These are phyloP conservation scores for Penicillium canariense DNA, from an alignment of 495 filamentous ascomycete genomes.

Conservation along the genomic window DNA sequence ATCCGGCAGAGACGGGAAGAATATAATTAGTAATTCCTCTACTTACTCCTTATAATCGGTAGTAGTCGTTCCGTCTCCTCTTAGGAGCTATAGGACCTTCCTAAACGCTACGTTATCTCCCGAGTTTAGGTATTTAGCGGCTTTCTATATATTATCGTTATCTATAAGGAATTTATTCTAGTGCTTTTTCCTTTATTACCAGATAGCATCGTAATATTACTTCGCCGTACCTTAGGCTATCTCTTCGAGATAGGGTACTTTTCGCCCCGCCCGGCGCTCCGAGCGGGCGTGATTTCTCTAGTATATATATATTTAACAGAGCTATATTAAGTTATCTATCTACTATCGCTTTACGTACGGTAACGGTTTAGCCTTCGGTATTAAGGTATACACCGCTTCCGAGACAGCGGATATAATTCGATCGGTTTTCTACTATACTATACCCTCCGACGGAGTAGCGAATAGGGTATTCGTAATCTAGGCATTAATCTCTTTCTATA, in stretches of 20 bases:
- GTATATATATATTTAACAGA: conserved; percentile 11
- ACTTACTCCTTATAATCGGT: conserved; percentile 17
- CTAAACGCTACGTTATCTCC: conserved; percentile 7
- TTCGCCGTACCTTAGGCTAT: conserved; percentile 10
- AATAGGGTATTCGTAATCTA: conserved; percentile 16
- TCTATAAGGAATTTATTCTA: conserved; percentile 27
- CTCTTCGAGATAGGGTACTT: conserved; percentile 18
- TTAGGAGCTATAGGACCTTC: conserved; percentile 17
- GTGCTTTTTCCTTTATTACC: conserved; percentile 27
- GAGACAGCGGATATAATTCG: conserved; percentile 13
- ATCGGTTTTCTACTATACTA: conserved; percentile 22
- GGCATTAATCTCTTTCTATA: conserved; percentile 28
- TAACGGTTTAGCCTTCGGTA: conserved; percentile 16
- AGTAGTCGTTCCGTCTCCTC: conserved; percentile 11
- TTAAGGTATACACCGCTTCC: conserved; percentile 6
- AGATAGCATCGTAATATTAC: conserved; percentile 16
- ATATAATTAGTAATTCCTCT: conserved; percentile 22
- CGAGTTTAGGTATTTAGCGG: conserved; percentile 22
- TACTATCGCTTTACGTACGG: conserved; percentile 18
- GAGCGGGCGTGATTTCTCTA: conserved; percentile 15
- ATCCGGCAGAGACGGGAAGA: conserved; percentile 29
- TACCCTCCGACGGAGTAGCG: conserved; percentile 17
- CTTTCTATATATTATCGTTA: conserved; percentile 29
- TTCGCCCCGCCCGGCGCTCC: conserved; percentile 11
- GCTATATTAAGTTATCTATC: conserved; percentile 15